These are phyloP conservation scores for Naganishia vishniacii DNA, from an alignment of 768 basidiomycete genomes.

Conservation along the genomic window DNA sequence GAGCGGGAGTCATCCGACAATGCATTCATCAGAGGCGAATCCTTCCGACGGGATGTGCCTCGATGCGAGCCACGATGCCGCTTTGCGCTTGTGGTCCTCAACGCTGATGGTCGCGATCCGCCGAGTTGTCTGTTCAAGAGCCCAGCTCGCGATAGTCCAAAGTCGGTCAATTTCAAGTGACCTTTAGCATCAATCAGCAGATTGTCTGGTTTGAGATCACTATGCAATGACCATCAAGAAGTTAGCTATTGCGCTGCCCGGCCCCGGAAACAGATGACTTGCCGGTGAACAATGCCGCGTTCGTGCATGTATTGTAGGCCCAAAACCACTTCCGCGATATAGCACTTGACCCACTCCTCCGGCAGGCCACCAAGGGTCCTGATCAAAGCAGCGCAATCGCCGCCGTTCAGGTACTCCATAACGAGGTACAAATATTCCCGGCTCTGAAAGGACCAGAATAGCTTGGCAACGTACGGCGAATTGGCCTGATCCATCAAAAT, in stretches of 20 bases:
- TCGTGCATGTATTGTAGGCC: slow-evolving; percentile 96
- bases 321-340: slow-evolving; percentile 90
- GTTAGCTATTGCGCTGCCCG: background rate
- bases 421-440: slow-evolving; percentile 98
- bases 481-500: slow-evolving; percentile 99
- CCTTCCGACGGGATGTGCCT: slow-evolving; percentile 52
- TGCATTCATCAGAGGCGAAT: slow-evolving; percentile 49
- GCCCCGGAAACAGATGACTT: slow-evolving; percentile 40
- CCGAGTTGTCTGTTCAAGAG: slow-evolving; percentile 85
- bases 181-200: slow-evolving; percentile 93
- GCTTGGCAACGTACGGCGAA: slow-evolving; percentile 93
- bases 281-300: slow-evolving; percentile 95
- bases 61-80: slow-evolving; percentile 27
- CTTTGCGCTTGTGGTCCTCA: slow-evolving; percentile 38
- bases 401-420: slow-evolving; percentile 98
- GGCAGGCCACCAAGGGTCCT: slow-evolving; percentile 88
- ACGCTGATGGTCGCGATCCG: slow-evolving; percentile 43
- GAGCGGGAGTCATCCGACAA: slow-evolving; percentile 44
- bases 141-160: slow-evolving; percentile 93
- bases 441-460: slow-evolving; percentile 99
- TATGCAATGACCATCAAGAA: slow-evolving; percentile 45
- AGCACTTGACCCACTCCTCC: slow-evolving; percentile 95
- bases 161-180: slow-evolving; percentile 96
- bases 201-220: slow-evolving; percentile 97
- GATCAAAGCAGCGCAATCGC: slow-evolving; percentile 94